Evolutionary conservation across 352 stramenopile genomes (phyloP).

Genomic region (Phytophthora hybrid): DNA sequence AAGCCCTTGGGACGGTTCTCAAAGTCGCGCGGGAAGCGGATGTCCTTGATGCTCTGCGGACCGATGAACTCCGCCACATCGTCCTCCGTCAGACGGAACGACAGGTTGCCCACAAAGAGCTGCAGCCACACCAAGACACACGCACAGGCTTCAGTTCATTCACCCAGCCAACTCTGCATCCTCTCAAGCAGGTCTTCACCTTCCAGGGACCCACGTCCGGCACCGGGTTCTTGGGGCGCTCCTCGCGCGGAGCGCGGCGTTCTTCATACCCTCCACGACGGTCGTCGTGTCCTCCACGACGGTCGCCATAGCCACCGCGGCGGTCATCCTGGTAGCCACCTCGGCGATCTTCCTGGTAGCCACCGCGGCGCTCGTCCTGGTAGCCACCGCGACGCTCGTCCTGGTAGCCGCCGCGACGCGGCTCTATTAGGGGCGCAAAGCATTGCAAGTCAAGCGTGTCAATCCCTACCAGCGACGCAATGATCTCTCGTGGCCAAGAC

Average conservation of each 20-base stretch:
- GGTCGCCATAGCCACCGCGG: conserved; percentile 40
- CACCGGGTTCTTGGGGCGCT: conserved; percentile 79
- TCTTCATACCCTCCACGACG: conserved; percentile 51
- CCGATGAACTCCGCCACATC: conserved; percentile 80
- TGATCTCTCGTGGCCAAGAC: background rate
- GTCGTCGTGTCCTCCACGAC: conserved; percentile 44
- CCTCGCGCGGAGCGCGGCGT: conserved; percentile 43
- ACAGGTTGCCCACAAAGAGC: conserved; percentile 86
- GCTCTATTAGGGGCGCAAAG: conserved; percentile 20
- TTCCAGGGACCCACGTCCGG: conserved; percentile 84
- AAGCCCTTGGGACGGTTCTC: conserved; percentile 82
- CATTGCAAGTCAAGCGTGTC: conserved; percentile 4
- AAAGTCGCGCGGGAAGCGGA: conserved; percentile 75
- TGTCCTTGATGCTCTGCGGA: conserved; percentile 64
- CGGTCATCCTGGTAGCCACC: conserved; percentile 26
- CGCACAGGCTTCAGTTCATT: background rate
- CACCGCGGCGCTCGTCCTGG: conserved; percentile 25
- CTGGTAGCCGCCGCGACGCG: conserved; percentile 27
- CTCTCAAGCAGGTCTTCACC: conserved; percentile 35
- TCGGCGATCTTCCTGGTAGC: conserved; percentile 29
- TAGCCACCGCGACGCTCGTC: conserved; percentile 17
- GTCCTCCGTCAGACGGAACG: conserved; percentile 72
- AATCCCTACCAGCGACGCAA: conserved; percentile 4
- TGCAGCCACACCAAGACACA: conserved; percentile 30
- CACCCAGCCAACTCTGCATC: background rate